phyloP scores from a whole-genome alignment of 2,329 filamentous ascomycete species.

The Penicillium brasilianum region DNA sequence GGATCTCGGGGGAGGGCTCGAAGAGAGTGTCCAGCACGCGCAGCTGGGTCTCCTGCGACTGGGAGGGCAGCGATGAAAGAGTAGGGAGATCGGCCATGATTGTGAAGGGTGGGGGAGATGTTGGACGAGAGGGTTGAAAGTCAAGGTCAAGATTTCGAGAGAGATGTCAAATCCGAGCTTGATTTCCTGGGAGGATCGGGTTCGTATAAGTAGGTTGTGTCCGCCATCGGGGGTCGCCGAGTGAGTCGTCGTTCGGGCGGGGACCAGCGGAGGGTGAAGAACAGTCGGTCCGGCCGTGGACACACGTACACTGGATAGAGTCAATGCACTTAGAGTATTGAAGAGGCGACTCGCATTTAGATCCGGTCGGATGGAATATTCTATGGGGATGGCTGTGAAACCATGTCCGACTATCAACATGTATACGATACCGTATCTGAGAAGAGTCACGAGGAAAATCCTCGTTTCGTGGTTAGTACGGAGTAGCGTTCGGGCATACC shows the following conservation, averaged over 20 bases:
- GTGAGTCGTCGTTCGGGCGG: slow-evolving; percentile 14
- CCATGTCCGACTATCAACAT: not conserved
- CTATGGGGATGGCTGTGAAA: slow-evolving; percentile 46
- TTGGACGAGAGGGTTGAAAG: not conserved
- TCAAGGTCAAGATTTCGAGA: not conserved
- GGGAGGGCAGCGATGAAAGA: slow-evolving; percentile 60
- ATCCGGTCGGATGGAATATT: slow-evolving; percentile 44
- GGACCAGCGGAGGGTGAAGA: slow-evolving; percentile 13
- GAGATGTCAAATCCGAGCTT: not conserved
- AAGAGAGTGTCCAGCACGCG: slow-evolving; percentile 76
- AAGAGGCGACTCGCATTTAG: not conserved
- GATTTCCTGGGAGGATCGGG: not conserved
- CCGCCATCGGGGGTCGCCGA: slow-evolving; percentile 29
- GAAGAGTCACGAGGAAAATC: no score
- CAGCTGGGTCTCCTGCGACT: slow-evolving; percentile 60
- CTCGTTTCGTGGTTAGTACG: no score
- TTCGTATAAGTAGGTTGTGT: slow-evolving; percentile 7
- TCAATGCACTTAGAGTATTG: not conserved
- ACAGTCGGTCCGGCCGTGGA: not conserved
- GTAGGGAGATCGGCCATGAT: slow-evolving; percentile 58
- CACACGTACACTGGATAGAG: not conserved
- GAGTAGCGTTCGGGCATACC: no score
- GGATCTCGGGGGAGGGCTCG: slow-evolving; percentile 77
- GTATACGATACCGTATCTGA: no score
- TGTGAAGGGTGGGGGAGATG: not conserved